phyloP scores from a whole-genome alignment of 2,329 filamentous ascomycete genomes.

The Hyphodiscus sp. region DNA sequence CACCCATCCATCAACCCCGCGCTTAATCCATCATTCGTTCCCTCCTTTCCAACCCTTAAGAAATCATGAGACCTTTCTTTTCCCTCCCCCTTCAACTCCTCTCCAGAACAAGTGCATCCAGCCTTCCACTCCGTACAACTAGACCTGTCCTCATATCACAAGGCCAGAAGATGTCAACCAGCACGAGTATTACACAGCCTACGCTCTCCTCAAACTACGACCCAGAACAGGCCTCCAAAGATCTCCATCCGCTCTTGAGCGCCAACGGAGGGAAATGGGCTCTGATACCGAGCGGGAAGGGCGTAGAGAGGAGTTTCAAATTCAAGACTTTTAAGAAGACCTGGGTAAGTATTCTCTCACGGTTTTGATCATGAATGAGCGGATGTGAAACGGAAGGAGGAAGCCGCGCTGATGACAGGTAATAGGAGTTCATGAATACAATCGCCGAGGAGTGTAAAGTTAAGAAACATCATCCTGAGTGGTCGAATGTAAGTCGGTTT shows the following conservation, averaged over 20 bases:
- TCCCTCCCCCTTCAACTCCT: too few relatives aligned
- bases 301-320: slow-evolving; percentile 52
- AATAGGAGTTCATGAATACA: slow-evolving; percentile 69
- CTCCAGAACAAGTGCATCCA: too few relatives aligned
- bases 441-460: slow-evolving; percentile 62
- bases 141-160: too few relatives aligned
- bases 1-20: too few relatives aligned
- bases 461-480: slow-evolving; percentile 68
- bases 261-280: slow-evolving; percentile 39
- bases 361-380: neutral
- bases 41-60: too few relatives aligned
- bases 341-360: slow-evolving; percentile 43
- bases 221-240: slow-evolving; percentile 5
- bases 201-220: slow-evolving; percentile 17
- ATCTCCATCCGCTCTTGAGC: slow-evolving; percentile 14
- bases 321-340: slow-evolving; percentile 62
- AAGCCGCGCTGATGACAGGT: neutral
- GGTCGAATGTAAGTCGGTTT: slow-evolving; percentile 56
- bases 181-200: neutral
- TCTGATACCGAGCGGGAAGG: slow-evolving; percentile 44
- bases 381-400: too few relatives aligned
- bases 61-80: too few relatives aligned
- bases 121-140: too few relatives aligned
- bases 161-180: neutral
- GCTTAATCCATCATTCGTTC: too few relatives aligned